Conservation (phyloP, 2,329 filamentous ascomycete genomes). For the Coniochaeta sp. region DNA sequence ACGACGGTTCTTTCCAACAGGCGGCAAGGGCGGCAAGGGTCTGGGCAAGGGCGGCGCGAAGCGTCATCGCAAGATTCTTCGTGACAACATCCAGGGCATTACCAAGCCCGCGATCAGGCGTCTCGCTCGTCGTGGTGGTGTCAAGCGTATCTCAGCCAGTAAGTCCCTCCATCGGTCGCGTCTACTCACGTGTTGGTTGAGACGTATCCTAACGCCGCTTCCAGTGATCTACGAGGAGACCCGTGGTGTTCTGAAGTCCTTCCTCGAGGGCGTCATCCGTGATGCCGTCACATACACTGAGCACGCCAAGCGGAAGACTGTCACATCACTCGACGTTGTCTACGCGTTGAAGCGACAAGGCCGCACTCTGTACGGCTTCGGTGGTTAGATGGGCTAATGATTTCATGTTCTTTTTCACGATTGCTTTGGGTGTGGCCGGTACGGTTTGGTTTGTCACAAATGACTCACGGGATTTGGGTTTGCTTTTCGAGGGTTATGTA, state of each 20-base stretch:
- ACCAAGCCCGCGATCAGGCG: constrained; percentile 97
- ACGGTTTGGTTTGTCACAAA: constrained; percentile 18
- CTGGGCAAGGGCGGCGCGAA: constrained; percentile 98
- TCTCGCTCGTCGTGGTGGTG: constrained; percentile 98
- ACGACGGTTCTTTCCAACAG: constrained; percentile 42
- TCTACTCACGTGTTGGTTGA: background rate
- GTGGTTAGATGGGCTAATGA: constrained; percentile 54
- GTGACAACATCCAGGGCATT: constrained; percentile 99
- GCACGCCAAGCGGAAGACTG: constrained; percentile 76
- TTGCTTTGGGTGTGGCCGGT: constrained; percentile 11
- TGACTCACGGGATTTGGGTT: constrained; percentile 17
- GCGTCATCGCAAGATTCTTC: constrained; percentile 98
- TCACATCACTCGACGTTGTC: constrained; percentile 63
- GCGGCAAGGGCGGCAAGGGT: constrained; percentile 95
- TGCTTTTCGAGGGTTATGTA: constrained; percentile 16
- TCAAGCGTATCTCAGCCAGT: constrained; percentile 99
- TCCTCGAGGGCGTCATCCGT: constrained; percentile 70
- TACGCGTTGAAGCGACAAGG: constrained; percentile 64
- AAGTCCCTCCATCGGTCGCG: constrained; percentile 30
- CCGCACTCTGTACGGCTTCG: constrained; percentile 81
- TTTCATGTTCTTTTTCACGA: constrained; percentile 14
- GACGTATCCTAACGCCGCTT: background rate
- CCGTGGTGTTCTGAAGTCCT: constrained; percentile 70
- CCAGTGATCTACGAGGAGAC: constrained; percentile 74
- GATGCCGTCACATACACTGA: constrained; percentile 74